These are phyloP conservation scores for Senecio squalidus DNA, from an alignment of 140 eudicot genomes.

Conservation along the genomic window DNA sequence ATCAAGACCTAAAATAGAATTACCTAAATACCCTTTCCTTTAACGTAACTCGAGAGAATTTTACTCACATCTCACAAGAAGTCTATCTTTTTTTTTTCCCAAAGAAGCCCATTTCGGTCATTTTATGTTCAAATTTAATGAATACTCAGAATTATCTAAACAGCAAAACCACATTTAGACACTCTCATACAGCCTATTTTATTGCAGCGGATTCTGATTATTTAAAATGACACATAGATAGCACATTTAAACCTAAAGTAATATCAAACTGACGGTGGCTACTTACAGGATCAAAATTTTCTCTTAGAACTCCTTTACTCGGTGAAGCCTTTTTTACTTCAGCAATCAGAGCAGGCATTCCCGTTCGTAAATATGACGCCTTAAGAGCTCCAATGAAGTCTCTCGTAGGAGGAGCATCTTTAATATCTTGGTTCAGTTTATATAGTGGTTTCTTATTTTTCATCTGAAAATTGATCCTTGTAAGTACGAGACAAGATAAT, in stretches of 20 bases:
- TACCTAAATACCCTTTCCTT: slow-evolving; percentile 35
- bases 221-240: not conserved
- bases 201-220: not conserved
- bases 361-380: slow-evolving; percentile 57
- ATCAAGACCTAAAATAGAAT: not conserved
- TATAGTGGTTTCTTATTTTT: slow-evolving; percentile 52
- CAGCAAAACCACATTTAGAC: not conserved
- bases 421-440: slow-evolving; percentile 38
- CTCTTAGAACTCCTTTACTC: slow-evolving; percentile 83
- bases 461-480: slow-evolving; percentile 39
- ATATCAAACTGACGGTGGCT: not conserved
- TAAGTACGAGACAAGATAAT: not conserved
- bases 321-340: slow-evolving; percentile 99
- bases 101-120: not conserved
- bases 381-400: slow-evolving; percentile 84
- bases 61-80: not conserved
- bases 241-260: too few relatives aligned
- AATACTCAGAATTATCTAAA: not conserved
- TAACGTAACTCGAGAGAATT: not conserved
- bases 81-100: not conserved
- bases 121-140: not conserved
- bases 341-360: slow-evolving; percentile 87
- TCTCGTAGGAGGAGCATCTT: slow-evolving; percentile 53
- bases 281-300: slow-evolving; percentile 95
- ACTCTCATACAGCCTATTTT: not conserved